A percentile compares a stretch with the other conserved stretches of the same genome.
These are phyloP conservation scores for Zancudomyces culisetae DNA, from an alignment of 371 early-diverging fungal species.

Conservation along the genomic window DNA sequence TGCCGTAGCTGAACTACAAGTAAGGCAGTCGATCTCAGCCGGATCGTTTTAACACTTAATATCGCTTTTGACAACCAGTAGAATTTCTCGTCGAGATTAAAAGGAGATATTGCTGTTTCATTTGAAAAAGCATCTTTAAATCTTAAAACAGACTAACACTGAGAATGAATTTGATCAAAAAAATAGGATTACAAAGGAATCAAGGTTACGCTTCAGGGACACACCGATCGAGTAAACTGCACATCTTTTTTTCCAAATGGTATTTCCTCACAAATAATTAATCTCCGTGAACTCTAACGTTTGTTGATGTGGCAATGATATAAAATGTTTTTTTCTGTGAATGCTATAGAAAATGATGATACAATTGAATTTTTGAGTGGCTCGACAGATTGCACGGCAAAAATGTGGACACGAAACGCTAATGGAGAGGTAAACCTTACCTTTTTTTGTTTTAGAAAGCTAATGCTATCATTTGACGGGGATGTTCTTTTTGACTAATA, in stretches of 20 bases:
- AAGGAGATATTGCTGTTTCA: too few species aligned
- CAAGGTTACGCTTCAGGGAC: slow-evolving; percentile 48
- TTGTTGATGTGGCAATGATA: neutral
- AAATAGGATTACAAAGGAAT: slow-evolving; percentile 31
- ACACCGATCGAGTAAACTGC: slow-evolving; percentile 61
- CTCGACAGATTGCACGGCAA: slow-evolving; percentile 58
- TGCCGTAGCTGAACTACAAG: slow-evolving; percentile 54
- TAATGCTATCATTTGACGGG: too few species aligned
- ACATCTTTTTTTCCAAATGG: slow-evolving; percentile 42
- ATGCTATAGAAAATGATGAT: slow-evolving; percentile 8
- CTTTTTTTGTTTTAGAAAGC: too few species aligned
- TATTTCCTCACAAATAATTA: neutral
- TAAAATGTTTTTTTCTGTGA: neutral
- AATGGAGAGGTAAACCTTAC: slow-evolving; percentile 11
- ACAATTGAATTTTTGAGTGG: slow-evolving; percentile 46
- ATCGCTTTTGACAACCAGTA: too few species aligned
- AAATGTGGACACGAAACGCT: slow-evolving; percentile 42
- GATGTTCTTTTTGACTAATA: too few species aligned
- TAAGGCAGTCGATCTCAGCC: slow-evolving; percentile 16
- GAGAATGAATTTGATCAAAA: too few species aligned
- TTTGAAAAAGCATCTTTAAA: too few species aligned
- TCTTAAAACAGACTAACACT: too few species aligned
- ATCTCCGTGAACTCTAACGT: neutral
- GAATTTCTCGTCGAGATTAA: too few species aligned
- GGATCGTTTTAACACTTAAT: too few species aligned